Evolutionary conservation across 2,329 filamentous ascomycete species (phyloP), one percentile per base, ranked within the genome.

Genomic region (Sclerotinia minor): DNA sequence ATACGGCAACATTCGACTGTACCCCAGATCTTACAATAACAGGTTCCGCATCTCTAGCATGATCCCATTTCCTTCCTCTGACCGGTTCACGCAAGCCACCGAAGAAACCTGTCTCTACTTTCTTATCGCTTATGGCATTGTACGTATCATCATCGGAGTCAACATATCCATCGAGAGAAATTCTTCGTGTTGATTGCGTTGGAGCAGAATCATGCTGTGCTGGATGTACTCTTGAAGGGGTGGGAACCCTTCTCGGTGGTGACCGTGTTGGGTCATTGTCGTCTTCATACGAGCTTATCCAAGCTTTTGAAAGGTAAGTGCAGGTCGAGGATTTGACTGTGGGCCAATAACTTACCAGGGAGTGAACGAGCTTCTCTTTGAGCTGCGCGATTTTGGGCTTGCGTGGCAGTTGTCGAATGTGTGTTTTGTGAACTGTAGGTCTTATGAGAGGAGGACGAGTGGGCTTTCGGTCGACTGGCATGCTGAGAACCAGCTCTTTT

Each of bases 31-130:
- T 71, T 69, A 77, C 71, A 45, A 78, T 77, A 15, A 78, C 76
- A 38, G 77, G 76, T 24, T 77, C 76, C 2, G 71, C 71, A 44
- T 77, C 74, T 67, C 77, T 73, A 19, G 68, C 72, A 70, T 77
- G 75, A 67, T 78, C 77, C 76, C 76, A 78, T 73, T 77, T 78
- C 49, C 76, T 68, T 3, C 77, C 77, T 54, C 66, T 75, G 44
- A 75, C 76, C 57, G 76, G 76, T 57, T 77, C 75, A 64, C 71
- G 74, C 67, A 72, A 65, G 3, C 73, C 74, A 45, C 74, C 74
- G 67, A 78, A 78, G 58, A 78, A 74, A 9, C 75, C 73, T 4
- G 72, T 73, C 49, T 77, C 73, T 11, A 60, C 65, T 61, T 73
- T 75, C 64, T 71, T 74, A 24, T 72, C 72, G 49, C 53, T 67